Evolutionary conservation across 2,329 filamentous ascomycete genomes (phyloP), one percentile per base, ranked within the genome.

Genomic region (Xylariaceae sp.): DNA sequence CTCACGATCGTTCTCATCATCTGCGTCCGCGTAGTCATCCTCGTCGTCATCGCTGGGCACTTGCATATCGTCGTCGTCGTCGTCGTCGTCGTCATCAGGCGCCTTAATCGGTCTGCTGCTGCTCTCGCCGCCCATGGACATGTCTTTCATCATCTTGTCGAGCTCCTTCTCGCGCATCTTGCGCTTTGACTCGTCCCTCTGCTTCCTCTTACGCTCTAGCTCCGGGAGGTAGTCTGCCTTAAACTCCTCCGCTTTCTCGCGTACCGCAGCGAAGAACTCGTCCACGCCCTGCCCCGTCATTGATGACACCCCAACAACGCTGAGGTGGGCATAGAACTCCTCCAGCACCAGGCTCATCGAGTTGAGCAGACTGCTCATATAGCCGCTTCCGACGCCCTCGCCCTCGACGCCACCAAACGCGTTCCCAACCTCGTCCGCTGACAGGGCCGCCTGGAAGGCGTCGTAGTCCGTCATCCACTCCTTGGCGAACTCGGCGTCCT

Each of bases 381-480:
- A 99, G 14, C 95, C 95, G 65, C 89, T 95, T 10, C 92, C 92
- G 4, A 87, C 85, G 10, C 85, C 83, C 7, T 83, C 83, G 42
- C 82, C 87, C 64, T 92, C 91, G 23, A 83, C 80, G 14, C 89
- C 87, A 12, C 89, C 90, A 68, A 92, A 89, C 0, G 84, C 86
- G 44, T 92, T 91, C 7, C 82, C 80, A 53, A 89, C 86, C 71
- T 97, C 91, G 69, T 98, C 95, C 21, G 84, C 78, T 47, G 85
- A 84, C 44, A 99, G 79, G 0, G 96, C 93, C 16, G 85, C 85
- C 72, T 98, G 95, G 77, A 99, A 99, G 0, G 90, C 87, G 64
- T 99, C 95, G 69, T 97, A 99, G 74, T 99, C 93, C 5, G 93
- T 96, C 95, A 99, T 99, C 95, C 96, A 99, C 71, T 98, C 92